A percentile compares a stretch with the other conserved stretches of the same genome.
Conservation (phyloP, 352 stramenopile genomes). For the Globisporangium echinulatum region DNA sequence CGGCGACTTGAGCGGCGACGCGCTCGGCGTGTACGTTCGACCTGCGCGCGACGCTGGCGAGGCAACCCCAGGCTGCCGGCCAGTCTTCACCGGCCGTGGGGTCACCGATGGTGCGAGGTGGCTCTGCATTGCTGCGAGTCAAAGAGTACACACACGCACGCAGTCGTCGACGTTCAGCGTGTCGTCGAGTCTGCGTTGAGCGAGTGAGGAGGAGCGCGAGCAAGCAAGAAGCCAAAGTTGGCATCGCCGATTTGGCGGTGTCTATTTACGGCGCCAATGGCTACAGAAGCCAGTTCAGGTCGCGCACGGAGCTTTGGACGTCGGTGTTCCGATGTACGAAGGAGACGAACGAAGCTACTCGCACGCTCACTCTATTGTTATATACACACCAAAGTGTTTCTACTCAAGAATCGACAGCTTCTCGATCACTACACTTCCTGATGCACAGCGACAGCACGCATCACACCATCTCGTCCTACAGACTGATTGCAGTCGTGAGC, state of each 20-base stretch:
- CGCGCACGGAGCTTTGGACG: no score
- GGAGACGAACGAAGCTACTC: no score
- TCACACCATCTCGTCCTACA: background rate
- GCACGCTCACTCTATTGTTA: no score
- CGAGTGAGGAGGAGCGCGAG: background rate
- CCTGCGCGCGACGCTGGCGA: conserved; percentile 21
- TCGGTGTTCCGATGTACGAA: no score
- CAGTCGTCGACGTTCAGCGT: background rate
- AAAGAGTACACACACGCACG: background rate
- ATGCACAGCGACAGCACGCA: no score
- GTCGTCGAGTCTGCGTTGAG: background rate
- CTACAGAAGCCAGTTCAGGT: no score
- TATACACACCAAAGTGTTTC: no score
- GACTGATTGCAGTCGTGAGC: background rate
- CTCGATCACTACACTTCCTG: no score
- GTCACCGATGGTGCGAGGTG: conserved; percentile 59
- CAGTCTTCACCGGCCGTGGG: conserved; percentile 44
- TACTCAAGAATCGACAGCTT: no score
- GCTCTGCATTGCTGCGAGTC: conserved; percentile 12
- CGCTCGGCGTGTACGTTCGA: conserved; percentile 39
- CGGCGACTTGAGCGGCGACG: conserved; percentile 40
- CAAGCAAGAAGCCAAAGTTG: background rate
- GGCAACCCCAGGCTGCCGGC: conserved; percentile 2
- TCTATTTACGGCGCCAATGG: no score
- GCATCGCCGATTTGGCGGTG: no score